A percentile compares a stretch with the other conserved stretches of the same genome.
Conservation (phyloP, 2,329 filamentous ascomycete genomes). For the Exophiala bonariae region DNA sequence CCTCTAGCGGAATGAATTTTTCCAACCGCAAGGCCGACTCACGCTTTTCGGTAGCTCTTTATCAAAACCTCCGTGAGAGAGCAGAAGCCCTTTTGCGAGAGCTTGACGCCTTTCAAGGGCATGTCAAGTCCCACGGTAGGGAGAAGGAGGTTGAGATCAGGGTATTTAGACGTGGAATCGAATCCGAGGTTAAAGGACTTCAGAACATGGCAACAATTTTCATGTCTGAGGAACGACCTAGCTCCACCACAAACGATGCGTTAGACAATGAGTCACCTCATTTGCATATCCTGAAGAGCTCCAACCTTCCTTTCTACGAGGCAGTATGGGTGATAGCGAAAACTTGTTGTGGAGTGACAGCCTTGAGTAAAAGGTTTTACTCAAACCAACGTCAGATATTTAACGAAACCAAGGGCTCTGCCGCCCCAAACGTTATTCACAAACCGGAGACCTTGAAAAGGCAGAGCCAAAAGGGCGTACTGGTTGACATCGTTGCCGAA, state of each 20-base stretch:
- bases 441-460: background rate
- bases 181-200: constrained; percentile 50
- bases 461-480: constrained; percentile 46
- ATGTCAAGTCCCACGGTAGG: constrained; percentile 43
- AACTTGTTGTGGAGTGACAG: constrained; percentile 54
- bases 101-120: constrained; percentile 44
- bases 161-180: constrained; percentile 48
- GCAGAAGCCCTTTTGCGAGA: constrained; percentile 41
- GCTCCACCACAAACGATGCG: constrained; percentile 16
- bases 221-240: constrained; percentile 14
- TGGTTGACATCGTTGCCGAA: constrained; percentile 65
- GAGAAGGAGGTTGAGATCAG: constrained; percentile 52
- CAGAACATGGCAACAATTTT: constrained; percentile 37
- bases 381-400: constrained; percentile 3
- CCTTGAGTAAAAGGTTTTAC: constrained; percentile 57
- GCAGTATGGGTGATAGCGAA: constrained; percentile 65
- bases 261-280: constrained; percentile 29
- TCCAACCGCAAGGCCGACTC: too few species aligned
- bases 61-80: constrained; percentile 12
- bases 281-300: constrained; percentile 61
- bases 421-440: background rate
- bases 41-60: background rate
- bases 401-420: constrained; percentile 27
- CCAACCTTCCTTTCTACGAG: constrained; percentile 66
- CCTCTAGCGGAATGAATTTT: too few species aligned